Base-by-base conservation (phyloP, 2,329 filamentous ascomycete genomes). In the Shiraia sp. region DNA sequence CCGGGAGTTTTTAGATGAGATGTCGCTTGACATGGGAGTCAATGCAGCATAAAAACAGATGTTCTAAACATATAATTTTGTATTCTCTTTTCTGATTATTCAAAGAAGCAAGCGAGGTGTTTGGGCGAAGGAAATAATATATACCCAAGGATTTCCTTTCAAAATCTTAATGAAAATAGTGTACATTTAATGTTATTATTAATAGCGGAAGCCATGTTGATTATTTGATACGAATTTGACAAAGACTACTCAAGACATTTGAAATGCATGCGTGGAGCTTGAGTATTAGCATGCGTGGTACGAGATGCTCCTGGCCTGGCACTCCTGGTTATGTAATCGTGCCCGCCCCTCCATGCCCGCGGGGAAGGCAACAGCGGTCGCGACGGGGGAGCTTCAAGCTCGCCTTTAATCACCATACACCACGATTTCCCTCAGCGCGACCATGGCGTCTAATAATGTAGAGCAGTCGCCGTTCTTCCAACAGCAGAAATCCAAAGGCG, bases 381-480 rank as follows among this genome's bases (percentile, higher is more conserved):
- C 12, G 29, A 35, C 19, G 19, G 42, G 46, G 31, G 36, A 50
- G 43, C 49, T 48, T 37, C 43, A 29, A 48, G 43, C 46, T 50
- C 39, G 36, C 42, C 36, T 31, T 41, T 41, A 40, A 37, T 30
- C 44, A 45, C 39, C 41, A 49, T 48, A 47, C 42, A 14, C 15
- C 49, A 41, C 38, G 32, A 42, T 42, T 45, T 44, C 43, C 15
- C 25, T 19, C 35, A 37, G 42, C 42, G 38, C 51, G 42, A 50
- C 36, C 46, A 70, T 69, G 66, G 59, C 62, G 27, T 49, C 51
- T 1, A 65, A 51, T 1, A 65, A 51, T 45, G 40, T 61, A 31
- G 68, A 69, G 51, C 59, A 70, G 27, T 68, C 66, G 32, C 49
- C 53, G 6, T 69, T 66, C 51, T 71, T 71, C 36, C 57, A 58